Base-by-base conservation (phyloP, 2,329 filamentous ascomycete species). In the Colletotrichum shisoi region DNA sequence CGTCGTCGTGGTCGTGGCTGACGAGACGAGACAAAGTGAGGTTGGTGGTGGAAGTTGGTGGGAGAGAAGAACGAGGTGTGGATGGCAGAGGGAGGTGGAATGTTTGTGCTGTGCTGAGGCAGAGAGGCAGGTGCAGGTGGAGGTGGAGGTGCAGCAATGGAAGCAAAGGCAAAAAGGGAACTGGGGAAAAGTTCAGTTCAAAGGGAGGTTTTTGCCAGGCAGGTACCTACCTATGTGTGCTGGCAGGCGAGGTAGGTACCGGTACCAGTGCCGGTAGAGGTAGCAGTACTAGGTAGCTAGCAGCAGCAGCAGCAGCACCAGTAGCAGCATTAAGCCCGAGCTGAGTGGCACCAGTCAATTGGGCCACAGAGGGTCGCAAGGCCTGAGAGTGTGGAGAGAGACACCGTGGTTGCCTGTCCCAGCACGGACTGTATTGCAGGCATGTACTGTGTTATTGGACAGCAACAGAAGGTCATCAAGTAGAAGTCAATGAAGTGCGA, bases 11-110 rank as follows among this genome's bases (percentile, higher is more conserved):
- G 60, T 63, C 68, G 65, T 65, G 65, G 66, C 66, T 68, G 66
- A 68, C 62, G 57, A 68, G 66, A 62, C 66, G 57, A 67, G 66
- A 65, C 66, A 71, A 73, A 59, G 69, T 69, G 71, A 67, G 70
- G 69, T 68, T 72, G 64, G 69, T 63, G 61, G 63, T 64, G 68
- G 69, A 63, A 67, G 63, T 60, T 59, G 62, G 66, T 70, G 68
- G 62, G 57, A 68, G 63, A 69, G 37, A 59, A 49, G 45, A 63
- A 59, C 40, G 64, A 64, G 70, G 68, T 72, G 67, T 71, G 71
- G 70, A 68, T 68, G 69, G 56, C 57, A 68, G 72, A 67, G 65
- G 57, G 65, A 68, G 42, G 64, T 68, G 65, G 65, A 68, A 70
- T 71, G 64, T 69, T 66, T 69, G 69, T 70, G 67, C 67, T 69